Conservation (phyloP, 1,284 basidiomycete species). For the Austropuccinia psidii region DNA sequence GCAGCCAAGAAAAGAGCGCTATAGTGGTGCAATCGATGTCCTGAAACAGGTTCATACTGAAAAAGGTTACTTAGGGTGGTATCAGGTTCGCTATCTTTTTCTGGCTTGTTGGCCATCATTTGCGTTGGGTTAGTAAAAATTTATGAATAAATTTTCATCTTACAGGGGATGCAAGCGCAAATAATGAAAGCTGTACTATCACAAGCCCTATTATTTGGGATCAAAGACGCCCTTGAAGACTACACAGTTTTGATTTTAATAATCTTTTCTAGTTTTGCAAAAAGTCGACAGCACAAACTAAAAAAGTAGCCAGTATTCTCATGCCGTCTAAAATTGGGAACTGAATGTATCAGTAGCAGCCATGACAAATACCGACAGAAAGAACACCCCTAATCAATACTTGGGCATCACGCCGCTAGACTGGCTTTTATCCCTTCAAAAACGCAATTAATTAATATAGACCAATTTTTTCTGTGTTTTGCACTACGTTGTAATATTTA, state of each 20-base stretch:
- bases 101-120: neutral
- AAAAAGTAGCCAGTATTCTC: no score
- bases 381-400: no score
- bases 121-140: neutral
- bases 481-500: no score
- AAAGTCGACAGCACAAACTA: neutral
- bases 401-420: no score
- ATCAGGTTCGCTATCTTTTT: conserved; percentile 54
- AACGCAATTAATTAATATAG: no score
- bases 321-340: no score
- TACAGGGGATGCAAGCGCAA: conserved; percentile 76
- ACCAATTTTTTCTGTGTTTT: no score
- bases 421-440: no score
- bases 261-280: conserved; percentile 6
- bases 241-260: conserved; percentile 36
- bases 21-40: conserved; percentile 67
- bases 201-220: conserved; percentile 53
- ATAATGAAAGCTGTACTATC: conserved; percentile 80
- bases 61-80: conserved; percentile 70
- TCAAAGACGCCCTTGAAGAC: conserved; percentile 34
- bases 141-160: neutral
- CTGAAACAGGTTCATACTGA: conserved; percentile 64
- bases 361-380: no score
- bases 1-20: conserved; percentile 48
- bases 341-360: no score